Base-by-base conservation (phyloP, 2,329 filamentous ascomycete genomes). In the Thielaviopsis euricoi region DNA sequence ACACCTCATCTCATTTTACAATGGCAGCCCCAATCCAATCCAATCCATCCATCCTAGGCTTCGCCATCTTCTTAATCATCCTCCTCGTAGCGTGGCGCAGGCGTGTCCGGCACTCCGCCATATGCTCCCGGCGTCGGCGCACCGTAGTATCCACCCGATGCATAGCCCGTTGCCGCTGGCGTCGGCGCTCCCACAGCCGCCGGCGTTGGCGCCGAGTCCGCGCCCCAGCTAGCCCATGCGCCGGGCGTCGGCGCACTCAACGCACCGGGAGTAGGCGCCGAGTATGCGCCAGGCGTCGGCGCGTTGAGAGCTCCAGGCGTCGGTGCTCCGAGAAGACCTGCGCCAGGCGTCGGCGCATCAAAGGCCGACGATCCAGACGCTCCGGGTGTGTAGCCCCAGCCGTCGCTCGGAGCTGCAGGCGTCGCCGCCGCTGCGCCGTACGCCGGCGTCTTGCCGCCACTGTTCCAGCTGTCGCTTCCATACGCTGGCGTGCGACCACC, bases 401-500 rank as follows among this genome's bases (percentile, higher is more conserved):
- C 71, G 60, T 84, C 80, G 55, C 74, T 74, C 56, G 75, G 78
- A 65, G 76, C 79, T 56, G 75, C 79, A 0, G 79, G 79, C 0
- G 79, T 82, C 1, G 79, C 78, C 3, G 79, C 79, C 2, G 78
- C 78, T 9, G 72, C 74, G 25, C 78, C 80, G 66, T 86, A 89
- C 1, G 81, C 83, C 2, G 89, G 89, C 0, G 89, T 94, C 69
- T 90, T 87, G 29, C 85, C 86, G 6, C 86, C 82, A 3, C 78
- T 75, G 15, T 75, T 80, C 74, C 85, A 87, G 33, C 78, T 74
- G 60, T 85, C 83, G 56, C 73, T 71, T 46, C 72, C 70, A 64
- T 83, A 89, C 56, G 77, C 85, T 51, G 79, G 83, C 13, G 81
- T 85, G 65, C 82, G 85, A n/a, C 81, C 83, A 7, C 85, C 84